Evolutionary conservation across 1,284 basidiomycete species (phyloP).

Genomic region (Megacollybia platyphylla): DNA sequence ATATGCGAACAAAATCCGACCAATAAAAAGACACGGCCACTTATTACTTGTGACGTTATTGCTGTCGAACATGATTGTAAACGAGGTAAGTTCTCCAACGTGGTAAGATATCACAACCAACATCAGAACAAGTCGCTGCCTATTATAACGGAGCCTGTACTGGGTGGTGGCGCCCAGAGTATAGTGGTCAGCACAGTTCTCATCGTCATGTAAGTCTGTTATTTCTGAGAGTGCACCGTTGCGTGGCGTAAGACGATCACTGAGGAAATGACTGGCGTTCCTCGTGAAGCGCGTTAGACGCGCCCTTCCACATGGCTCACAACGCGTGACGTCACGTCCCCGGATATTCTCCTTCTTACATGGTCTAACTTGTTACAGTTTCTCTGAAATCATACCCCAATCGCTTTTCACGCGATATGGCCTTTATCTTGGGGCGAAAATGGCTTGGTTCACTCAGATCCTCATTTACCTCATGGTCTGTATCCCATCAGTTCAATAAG

Average conservation of each 20-base stretch:
- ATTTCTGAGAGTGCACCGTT: neutral
- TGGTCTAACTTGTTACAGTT: slow-evolving; percentile 28
- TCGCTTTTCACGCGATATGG: slow-evolving; percentile 88
- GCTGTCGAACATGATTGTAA: slow-evolving; percentile 82
- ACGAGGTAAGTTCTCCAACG: slow-evolving; percentile 20
- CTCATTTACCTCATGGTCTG: slow-evolving; percentile 62
- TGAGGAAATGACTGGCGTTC: neutral
- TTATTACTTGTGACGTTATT: slow-evolving; percentile 74
- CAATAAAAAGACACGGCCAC: slow-evolving; percentile 79
- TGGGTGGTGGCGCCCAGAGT: slow-evolving; percentile 76
- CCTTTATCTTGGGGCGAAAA: slow-evolving; percentile 82
- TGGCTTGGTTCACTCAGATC: slow-evolving; percentile 65
- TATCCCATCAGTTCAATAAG: slow-evolving; percentile 3
- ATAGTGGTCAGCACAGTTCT: slow-evolving; percentile 78
- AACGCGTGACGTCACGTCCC: neutral
- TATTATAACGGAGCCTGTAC: slow-evolving; percentile 78
- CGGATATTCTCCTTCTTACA: slow-evolving; percentile 1
- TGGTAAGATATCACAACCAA: too few relatives aligned
- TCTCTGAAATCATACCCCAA: slow-evolving; percentile 87
- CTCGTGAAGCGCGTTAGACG: neutral
- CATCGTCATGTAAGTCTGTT: slow-evolving; percentile 65
- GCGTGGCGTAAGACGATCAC: neutral
- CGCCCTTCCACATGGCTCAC: neutral
- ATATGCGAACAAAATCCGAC: slow-evolving; percentile 79
- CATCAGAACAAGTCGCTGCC: slow-evolving; percentile 44